Evolutionary conservation across 164 flowering plant species (phyloP), one percentile per base, ranked within the genome.

Genomic region (Saururus chinensis): DNA sequence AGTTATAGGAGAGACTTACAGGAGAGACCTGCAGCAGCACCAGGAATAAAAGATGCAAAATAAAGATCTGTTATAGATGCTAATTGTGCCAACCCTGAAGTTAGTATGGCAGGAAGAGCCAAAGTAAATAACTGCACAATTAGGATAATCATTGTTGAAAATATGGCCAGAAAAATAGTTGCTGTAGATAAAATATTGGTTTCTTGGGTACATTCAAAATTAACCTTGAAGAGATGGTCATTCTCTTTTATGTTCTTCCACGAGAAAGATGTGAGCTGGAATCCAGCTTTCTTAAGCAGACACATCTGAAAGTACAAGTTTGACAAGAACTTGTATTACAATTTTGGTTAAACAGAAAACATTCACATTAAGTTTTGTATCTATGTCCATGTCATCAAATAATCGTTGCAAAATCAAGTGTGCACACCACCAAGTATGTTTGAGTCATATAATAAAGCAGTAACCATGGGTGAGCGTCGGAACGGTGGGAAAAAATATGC

Each of bases 1-100:
- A n/a, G n/a, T n/a, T n/a, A n/a, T n/a, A n/a, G n/a, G n/a, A 23
- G n/a, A 59, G 40, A 68, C 77, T 68, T 66, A 74, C 77, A 74
- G 48, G 77, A 74, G 63, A 74, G 71, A 62, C 64, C 67, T 48
- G 74, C 77, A 51, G 74, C 70, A 49, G 72, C 77, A 67, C 66
- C 64, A 4, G 77, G 74, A 59, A 74, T 67, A 49, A 67, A 66
- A 51, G 77, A 74, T 59, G 77, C 71, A 42, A 74, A 74, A 62
- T 65, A 70, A 58, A 70, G 71, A 63, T 74, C 77, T 9, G 70
- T 70, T 24, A 74, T 59, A n/a, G 71, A 74, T 24, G 77, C 71
- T 54, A 74, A 54, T 62, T 70, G 77, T 20, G 69, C 67, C 69
- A 74, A 58, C 30, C 77, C 71, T 19, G 77, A 70, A 58, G 63